A percentile compares a stretch with the other conserved stretches of the same genome.
These are phyloP conservation scores for Eucalyptus globulus DNA, from an alignment of 345 rosid genomes.

Conservation along the genomic window DNA sequence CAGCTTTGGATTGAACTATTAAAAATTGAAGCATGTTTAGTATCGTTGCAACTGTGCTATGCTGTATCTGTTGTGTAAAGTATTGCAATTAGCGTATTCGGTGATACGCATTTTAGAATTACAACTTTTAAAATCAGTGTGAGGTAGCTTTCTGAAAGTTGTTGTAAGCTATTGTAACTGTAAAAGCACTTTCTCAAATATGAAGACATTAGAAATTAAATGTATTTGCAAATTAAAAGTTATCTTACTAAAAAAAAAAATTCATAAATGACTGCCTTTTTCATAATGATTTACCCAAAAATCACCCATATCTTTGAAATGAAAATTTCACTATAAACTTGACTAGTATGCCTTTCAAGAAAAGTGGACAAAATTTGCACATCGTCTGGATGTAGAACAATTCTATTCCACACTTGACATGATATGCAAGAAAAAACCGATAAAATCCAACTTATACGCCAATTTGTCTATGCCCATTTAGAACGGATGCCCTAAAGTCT, in stretches of 20 bases:
- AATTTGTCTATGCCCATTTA: too few relatives aligned
- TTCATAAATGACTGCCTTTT: too few relatives aligned
- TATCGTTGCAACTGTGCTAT: fast-evolving
- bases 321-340: not conserved
- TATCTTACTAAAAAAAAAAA: too few relatives aligned
- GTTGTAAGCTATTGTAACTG: too few relatives aligned
- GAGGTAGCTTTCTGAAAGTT: not conserved
- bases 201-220: too few relatives aligned
- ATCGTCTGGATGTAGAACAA: not conserved
- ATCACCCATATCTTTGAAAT: not conserved
- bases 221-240: too few relatives aligned
- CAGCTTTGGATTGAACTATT: too few relatives aligned
- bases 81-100: not conserved
- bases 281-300: not conserved
- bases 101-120: not conserved
- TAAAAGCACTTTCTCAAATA: too few relatives aligned
- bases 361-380: not conserved
- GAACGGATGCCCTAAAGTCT: too few relatives aligned
- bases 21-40: not conserved
- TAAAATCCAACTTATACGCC: not conserved
- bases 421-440: not conserved
- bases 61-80: not conserved
- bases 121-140: not conserved
- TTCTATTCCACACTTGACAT: not conserved
- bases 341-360: too few relatives aligned